Evolutionary conservation across 805 yeast genomes (phyloP), one percentile per base, ranked within the genome.

Genomic region (Starmerella scarabaei): DNA sequence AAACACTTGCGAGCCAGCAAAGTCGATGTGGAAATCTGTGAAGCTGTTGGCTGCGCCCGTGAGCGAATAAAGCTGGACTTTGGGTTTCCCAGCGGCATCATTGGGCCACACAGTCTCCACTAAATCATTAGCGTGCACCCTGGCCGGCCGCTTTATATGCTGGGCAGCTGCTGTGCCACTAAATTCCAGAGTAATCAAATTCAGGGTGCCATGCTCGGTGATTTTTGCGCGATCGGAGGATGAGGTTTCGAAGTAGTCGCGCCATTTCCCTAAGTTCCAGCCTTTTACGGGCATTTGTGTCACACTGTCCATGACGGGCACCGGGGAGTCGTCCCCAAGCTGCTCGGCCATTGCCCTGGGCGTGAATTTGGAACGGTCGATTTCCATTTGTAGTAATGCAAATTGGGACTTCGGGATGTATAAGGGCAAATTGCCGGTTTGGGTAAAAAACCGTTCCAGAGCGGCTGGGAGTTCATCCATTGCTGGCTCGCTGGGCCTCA

Each of bases 1-100:
- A 56, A 82, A 85, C 4, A 85, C 96, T 1, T 91, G 80, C 0
- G 94, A 81, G 0, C 94, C 96, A 2, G 93, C 91, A 57, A 85
- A 85, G 57, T 85, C 96, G 32, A 85, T 66, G 58, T 85, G 96
- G 60, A 84, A 85, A 56, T 85, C 96, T 0, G 95, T 85, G 55
- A 72, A 85, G 2, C 91, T 75, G 44, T 77, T 73, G 20, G 67
- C 63, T 2, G 82, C 93, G 0, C 93, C 80, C 93, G 85, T 85
- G 30, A 85, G 64, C 46, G 93, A 77, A 56, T 85, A 85, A 40
- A 77, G 73, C 17, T 84, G 73, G 2, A 61, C 65, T 33, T 61
- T 59, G 2, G 67, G 66, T 26, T 50, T 47, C 4, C 40, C 43
- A 0, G 47, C 53, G 17, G 36, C 31, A 19, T 24, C 33, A 3